Percentiles rank a stretch among this genome's conserved stretches.
phyloP scores from a whole-genome alignment of 2,329 filamentous ascomycete species.

The Fusarium haematococcum region DNA sequence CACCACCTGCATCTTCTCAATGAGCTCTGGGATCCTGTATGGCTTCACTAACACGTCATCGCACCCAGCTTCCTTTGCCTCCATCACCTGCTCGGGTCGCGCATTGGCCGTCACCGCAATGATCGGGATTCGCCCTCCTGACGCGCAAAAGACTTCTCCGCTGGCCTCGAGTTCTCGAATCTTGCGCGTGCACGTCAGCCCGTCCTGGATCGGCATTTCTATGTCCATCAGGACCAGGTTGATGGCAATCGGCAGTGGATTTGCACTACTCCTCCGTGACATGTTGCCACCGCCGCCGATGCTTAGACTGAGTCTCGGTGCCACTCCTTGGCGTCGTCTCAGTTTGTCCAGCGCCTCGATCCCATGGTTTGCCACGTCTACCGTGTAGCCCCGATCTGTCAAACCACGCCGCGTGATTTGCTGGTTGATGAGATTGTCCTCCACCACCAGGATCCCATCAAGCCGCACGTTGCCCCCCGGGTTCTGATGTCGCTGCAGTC shows the following conservation, averaged over 20 bases:
- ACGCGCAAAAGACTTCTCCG: constrained; percentile 60
- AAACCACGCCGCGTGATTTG: constrained; percentile 66
- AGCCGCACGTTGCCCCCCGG: constrained; percentile 47
- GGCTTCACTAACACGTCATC: constrained; percentile 80
- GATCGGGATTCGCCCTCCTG: constrained; percentile 67
- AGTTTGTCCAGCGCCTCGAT: constrained; percentile 66
- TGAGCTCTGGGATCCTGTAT: constrained; percentile 71
- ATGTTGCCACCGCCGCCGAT: constrained; percentile 1
- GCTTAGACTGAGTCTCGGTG: constrained; percentile 33
- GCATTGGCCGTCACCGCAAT: constrained; percentile 78
- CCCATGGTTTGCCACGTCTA: constrained; percentile 68
- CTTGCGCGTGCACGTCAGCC: constrained; percentile 71
- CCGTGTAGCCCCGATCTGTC: constrained; percentile 60
- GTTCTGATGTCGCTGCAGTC: constrained; percentile 41
- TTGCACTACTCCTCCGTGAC: constrained; percentile 25
- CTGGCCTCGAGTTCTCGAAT: constrained; percentile 72
- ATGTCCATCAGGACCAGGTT: constrained; percentile 80
- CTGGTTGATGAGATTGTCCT: constrained; percentile 72
- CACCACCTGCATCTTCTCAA: constrained; percentile 69
- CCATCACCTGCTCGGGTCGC: constrained; percentile 68
- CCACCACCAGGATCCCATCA: constrained; percentile 65
- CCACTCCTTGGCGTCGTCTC: constrained; percentile 33
- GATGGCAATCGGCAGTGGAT: constrained; percentile 52
- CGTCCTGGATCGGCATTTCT: constrained; percentile 81
- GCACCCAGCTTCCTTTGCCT: constrained; percentile 63